Conservation (phyloP, 805 yeast genomes). For the Cephaloascus fragrans region DNA sequence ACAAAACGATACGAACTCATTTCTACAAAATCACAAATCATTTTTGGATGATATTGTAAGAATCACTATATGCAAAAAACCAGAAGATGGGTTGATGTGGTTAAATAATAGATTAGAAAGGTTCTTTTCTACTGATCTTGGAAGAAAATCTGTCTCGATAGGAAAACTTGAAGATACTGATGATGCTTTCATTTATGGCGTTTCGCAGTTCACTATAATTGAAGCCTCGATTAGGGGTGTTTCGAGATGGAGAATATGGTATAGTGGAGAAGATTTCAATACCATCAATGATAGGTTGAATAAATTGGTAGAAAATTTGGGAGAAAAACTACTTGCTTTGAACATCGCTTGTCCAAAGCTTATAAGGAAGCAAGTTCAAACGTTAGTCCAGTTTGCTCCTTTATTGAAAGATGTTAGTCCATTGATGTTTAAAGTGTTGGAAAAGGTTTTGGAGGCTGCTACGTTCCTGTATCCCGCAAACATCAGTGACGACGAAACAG, state of each 20-base stretch:
- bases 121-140: conserved; percentile 65
- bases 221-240: conserved; percentile 90
- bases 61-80: conserved; percentile 75
- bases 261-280: conserved; percentile 45
- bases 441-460: conserved; percentile 73
- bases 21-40: conserved; percentile 70
- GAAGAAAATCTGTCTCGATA: conserved; percentile 50
- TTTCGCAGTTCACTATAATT: conserved; percentile 74
- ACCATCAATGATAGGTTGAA: conserved; percentile 40
- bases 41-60: conserved; percentile 87
- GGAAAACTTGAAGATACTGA: conserved; percentile 45
- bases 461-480: conserved; percentile 70
- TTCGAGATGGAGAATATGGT: conserved; percentile 94
- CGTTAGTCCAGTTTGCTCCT: conserved; percentile 90
- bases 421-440: conserved; percentile 75
- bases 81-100: conserved; percentile 78
- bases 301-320: conserved; percentile 54
- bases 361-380: conserved; percentile 78
- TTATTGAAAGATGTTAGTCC: conserved; percentile 66
- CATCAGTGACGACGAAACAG: conserved; percentile 65
- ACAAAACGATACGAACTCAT: conserved; percentile 66
- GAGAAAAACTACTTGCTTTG: conserved; percentile 68
- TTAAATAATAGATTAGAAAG: conserved; percentile 59
- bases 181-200: conserved; percentile 65
- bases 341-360: conserved; percentile 72